Evolutionary conservation across 331 rosid genomes (phyloP).

Genomic region (Telfairia occidentalis): DNA sequence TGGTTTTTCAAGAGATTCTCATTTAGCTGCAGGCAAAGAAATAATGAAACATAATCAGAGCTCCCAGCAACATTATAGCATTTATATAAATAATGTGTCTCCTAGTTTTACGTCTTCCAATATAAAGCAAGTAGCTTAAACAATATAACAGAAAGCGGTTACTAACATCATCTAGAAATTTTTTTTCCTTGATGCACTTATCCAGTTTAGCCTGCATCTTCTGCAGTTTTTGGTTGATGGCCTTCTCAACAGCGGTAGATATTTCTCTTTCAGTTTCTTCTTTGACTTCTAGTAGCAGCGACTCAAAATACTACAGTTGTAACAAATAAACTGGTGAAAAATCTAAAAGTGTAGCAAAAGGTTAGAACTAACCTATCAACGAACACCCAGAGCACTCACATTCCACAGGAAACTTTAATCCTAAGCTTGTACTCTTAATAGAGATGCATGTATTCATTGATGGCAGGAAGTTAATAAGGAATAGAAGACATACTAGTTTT

Average conservation of each 20-base stretch:
- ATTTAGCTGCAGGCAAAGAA: conserved; percentile 54
- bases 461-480: background rate
- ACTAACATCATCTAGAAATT: conserved; percentile 71
- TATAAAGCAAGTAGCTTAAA: background rate
- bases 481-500: conserved; percentile 45
- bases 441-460: background rate
- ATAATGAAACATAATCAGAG: background rate
- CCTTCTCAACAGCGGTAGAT: conserved; percentile 63
- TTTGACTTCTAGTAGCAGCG: conserved; percentile 71
- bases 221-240: conserved; percentile 49
- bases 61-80: background rate
- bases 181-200: conserved; percentile 64
- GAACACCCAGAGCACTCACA: background rate
- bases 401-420: background rate
- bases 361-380: background rate
- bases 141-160: background rate
- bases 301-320: conserved; percentile 71
- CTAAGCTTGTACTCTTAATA: background rate
- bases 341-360: background rate
- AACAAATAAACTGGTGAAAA: background rate
- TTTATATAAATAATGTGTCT: background rate
- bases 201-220: conserved; percentile 72
- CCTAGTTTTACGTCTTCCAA: background rate
- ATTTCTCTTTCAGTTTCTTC: conserved; percentile 64
- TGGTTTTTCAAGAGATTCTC: conserved; percentile 73